Conservation (phyloP, 2,329 filamentous ascomycete species). For the Parastagonospora avenae region DNA sequence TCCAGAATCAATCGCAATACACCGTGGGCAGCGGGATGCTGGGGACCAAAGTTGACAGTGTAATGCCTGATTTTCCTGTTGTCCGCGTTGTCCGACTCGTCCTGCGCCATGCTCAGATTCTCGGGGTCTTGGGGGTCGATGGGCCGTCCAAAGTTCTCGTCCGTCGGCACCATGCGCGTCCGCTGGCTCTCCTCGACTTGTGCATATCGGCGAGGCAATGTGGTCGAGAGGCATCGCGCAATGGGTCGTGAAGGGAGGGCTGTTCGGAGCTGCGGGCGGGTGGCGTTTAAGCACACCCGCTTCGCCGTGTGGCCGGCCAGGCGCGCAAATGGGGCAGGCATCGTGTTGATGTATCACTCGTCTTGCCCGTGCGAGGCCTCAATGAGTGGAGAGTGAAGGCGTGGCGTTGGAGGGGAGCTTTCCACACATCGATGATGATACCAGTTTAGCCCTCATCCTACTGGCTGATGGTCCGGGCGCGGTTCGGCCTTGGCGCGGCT, state of each 20-base stretch:
- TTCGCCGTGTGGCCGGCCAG: slow-evolving; percentile 73
- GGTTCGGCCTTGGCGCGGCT: slow-evolving; percentile 27
- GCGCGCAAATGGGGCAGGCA: slow-evolving; percentile 74
- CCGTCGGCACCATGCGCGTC: slow-evolving; percentile 69
- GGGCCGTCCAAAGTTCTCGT: slow-evolving; percentile 65
- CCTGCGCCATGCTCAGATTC: slow-evolving; percentile 51
- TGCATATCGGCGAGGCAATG: slow-evolving; percentile 67
- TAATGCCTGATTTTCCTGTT: slow-evolving; percentile 95
- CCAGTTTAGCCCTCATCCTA: slow-evolving; percentile 30
- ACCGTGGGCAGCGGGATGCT: slow-evolving; percentile 97
- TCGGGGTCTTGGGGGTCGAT: slow-evolving; percentile 52
- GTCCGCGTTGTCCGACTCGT: slow-evolving; percentile 53
- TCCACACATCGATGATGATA: slow-evolving; percentile 33
- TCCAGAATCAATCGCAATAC: slow-evolving; percentile 97
- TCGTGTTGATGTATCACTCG: slow-evolving; percentile 52
- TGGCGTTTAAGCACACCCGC: slow-evolving; percentile 64
- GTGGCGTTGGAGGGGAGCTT: slow-evolving; percentile 42
- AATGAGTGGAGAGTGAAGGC: slow-evolving; percentile 40
- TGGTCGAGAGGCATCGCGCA: slow-evolving; percentile 69
- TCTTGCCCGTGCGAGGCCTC: slow-evolving; percentile 37
- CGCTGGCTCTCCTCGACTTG: slow-evolving; percentile 55
- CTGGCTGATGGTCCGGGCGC: slow-evolving; percentile 27
- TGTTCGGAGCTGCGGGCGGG: slow-evolving; percentile 51
- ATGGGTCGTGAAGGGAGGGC: slow-evolving; percentile 49
- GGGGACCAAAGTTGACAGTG: slow-evolving; percentile 98